phyloP scores from a whole-genome alignment of 306 rosid genomes.

The Senna tora region DNA sequence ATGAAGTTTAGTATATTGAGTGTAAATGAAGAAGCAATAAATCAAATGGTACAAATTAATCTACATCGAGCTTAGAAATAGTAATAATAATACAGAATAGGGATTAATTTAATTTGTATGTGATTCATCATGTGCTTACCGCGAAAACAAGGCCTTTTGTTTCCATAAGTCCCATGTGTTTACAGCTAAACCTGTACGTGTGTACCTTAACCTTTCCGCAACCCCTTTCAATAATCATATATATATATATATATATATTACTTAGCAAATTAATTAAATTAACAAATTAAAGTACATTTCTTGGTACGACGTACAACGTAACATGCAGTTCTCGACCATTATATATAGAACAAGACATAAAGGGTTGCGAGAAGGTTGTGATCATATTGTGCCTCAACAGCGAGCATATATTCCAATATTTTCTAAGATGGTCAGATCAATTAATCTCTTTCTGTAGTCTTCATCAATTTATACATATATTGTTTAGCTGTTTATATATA shows the following conservation, averaged over 20 bases:
- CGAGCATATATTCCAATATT: too few species aligned
- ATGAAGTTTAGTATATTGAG: constrained; percentile 39
- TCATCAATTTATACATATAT: too few species aligned
- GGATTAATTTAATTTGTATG: constrained; percentile 19
- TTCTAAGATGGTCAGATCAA: constrained; percentile 1
- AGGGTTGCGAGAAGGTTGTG: background rate
- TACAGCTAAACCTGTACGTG: constrained; percentile 45
- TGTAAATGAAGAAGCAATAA: constrained; percentile 41
- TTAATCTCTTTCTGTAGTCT: background rate
- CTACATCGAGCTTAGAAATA: too few species aligned
- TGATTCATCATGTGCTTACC: constrained; percentile 50
- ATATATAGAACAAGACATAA: background rate
- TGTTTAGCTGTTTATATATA: background rate
- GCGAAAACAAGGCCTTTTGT: constrained; percentile 31
- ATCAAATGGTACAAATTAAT: background rate
- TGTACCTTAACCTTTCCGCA: constrained; percentile 43
- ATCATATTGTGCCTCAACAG: too few species aligned
- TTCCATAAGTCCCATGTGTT: constrained; percentile 52
- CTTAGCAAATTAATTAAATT: too few species aligned
- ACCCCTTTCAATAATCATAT: background rate
- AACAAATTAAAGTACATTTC: background rate
- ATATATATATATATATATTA: too few species aligned
- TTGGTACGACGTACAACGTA: background rate
- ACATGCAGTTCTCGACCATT: background rate
- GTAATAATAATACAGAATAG: too few species aligned